Evolutionary conservation across 164 flowering plant genomes (phyloP).

Genomic region (Macadamia tetraphylla): DNA sequence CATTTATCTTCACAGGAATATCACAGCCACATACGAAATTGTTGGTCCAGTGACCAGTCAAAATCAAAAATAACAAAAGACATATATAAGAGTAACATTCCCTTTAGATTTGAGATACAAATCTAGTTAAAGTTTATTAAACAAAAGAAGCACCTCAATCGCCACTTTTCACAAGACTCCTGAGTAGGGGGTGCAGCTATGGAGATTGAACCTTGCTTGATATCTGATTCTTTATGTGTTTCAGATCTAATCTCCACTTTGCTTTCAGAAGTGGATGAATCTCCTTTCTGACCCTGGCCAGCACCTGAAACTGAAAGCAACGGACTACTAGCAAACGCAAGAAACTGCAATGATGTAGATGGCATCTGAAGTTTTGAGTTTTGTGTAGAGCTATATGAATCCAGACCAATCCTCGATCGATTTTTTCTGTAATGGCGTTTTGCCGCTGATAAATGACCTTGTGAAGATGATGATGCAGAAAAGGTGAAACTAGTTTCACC

Average conservation of each 20-base stretch:
- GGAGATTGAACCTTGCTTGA: slow-evolving; percentile 20
- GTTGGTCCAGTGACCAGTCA: neutral
- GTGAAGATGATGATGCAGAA: slow-evolving; percentile 54
- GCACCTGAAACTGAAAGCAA: slow-evolving; percentile 20
- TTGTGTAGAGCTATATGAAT: slow-evolving; percentile 22
- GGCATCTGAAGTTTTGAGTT: slow-evolving; percentile 28
- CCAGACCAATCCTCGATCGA: slow-evolving; percentile 35
- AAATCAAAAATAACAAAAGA: neutral
- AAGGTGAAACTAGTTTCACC: slow-evolving; percentile 49
- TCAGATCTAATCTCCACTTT: slow-evolving; percentile 12
- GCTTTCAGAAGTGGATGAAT: slow-evolving; percentile 16
- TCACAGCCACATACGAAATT: too few species aligned
- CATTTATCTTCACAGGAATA: neutral
- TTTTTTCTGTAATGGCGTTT: slow-evolving; percentile 42
- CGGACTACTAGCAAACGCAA: slow-evolving; percentile 34
- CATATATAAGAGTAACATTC: neutral
- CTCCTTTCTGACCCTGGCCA: slow-evolving; percentile 13
- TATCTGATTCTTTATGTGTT: slow-evolving; percentile 16
- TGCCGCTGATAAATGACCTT: slow-evolving; percentile 30
- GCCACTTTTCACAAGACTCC: slow-evolving; percentile 77
- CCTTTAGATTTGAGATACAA: neutral
- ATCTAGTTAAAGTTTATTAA: neutral
- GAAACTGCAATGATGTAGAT: slow-evolving; percentile 30
- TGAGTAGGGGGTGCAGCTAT: slow-evolving; percentile 23
- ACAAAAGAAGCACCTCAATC: slow-evolving; percentile 42